Base-by-base conservation (phyloP, 768 basidiomycete species). In the Wakefieldia striispora region DNA sequence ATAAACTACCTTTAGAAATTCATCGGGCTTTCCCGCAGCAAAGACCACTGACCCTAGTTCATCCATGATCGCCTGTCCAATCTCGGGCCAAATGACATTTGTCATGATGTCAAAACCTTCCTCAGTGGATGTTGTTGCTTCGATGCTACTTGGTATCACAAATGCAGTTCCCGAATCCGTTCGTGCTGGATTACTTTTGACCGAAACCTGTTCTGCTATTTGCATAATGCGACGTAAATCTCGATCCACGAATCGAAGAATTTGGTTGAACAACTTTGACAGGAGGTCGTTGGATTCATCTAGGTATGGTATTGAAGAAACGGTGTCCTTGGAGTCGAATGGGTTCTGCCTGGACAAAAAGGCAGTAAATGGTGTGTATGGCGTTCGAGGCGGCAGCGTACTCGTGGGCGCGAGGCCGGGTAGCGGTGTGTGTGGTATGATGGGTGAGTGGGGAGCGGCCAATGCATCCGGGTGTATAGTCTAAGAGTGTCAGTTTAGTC, bases 11-110 rank as follows among this genome's bases (percentile, higher is more conserved):
- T 84, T 86, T 45, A 91, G 82, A 66, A 98, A 91, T 47, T 95
- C 91, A 44, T 87, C 83, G 11, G 97, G 93, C 47, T 87, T 80
- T 13, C 97, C 97, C 3, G 86, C 88, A n/a, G 95, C 84, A 66
- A 98, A 99, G 2, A 98, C 80, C 8, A 83, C 70, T 19, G 70
- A 70, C 1, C 95, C 95, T 37, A 98, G 71, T 62, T 95, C 91
- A 51, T 86, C 83, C 76, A 90, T 85, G 41, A 99, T 81, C 0
- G 89, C 79, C 36, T 75, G 73, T 2, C 84, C 88, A 17, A 95
- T 69, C 68, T 95, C 92, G 10, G 84, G 84, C 89, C 93, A 95
- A 5, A 98, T 74, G 9, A 95, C 88, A 58, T 90, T 87, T 0
- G 86, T 82, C 74, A 97, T 80, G 45, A 98, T 84, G 53, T 91